Evolutionary conservation across 768 basidiomycete genomes (phyloP).

Genomic region (Hysterangium stoloniferum): DNA sequence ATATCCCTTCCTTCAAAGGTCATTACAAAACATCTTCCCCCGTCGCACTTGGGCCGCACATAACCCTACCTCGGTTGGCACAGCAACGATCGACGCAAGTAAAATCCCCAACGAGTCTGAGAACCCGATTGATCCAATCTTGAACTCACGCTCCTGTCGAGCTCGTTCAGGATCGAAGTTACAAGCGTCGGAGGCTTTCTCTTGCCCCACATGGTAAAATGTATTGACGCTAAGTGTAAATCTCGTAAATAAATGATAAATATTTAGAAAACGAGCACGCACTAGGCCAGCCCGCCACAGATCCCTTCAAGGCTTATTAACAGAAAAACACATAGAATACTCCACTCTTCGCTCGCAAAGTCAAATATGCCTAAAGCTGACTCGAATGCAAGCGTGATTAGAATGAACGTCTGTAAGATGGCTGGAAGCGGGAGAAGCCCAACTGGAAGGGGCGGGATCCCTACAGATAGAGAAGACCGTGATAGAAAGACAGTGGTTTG

Average conservation of each 20-base stretch:
- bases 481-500: conserved; percentile 91
- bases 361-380: conserved; percentile 60
- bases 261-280: conserved; percentile 24
- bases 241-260: conserved; percentile 3
- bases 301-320: conserved; percentile 85
- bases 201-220: conserved; percentile 78
- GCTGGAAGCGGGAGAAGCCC: conserved; percentile 68
- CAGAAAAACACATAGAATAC: conserved; percentile 58
- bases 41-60: conserved; percentile 64
- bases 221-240: conserved; percentile 65
- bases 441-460: conserved; percentile 69
- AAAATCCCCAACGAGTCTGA: conserved; percentile 72
- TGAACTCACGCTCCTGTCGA: conserved; percentile 78
- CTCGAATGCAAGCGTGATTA: conserved; percentile 55
- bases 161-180: conserved; percentile 43
- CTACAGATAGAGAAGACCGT: conserved; percentile 82
- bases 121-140: conserved; percentile 85
- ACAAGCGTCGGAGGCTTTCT: conserved; percentile 40
- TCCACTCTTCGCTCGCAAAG: conserved; percentile 27
- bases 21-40: conserved; percentile 64
- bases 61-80: conserved; percentile 70
- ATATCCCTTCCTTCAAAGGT: conserved; percentile 42
- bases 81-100: conserved; percentile 54
- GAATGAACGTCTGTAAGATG: conserved; percentile 60
- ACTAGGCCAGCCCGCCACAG: conserved; percentile 92